phyloP scores from a whole-genome alignment of 352 stramenopile genomes.

The Phytophthora pisi region DNA sequence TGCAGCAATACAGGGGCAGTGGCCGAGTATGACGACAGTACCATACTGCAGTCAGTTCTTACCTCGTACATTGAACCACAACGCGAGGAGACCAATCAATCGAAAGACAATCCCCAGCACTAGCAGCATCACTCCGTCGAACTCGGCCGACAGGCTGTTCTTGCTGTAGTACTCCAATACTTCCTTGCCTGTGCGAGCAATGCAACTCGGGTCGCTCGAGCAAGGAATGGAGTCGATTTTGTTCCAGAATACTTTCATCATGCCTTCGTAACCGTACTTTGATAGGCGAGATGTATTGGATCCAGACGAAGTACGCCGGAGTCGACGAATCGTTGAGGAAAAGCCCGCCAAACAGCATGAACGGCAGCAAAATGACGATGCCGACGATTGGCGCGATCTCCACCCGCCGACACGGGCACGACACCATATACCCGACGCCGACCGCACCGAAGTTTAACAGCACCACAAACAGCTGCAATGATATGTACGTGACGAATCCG shows the following conservation, averaged over 20 bases:
- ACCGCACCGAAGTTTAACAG: conserved; percentile 39
- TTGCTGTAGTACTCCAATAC: conserved; percentile 58
- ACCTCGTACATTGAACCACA: background rate
- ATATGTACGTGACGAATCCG: conserved; percentile 41
- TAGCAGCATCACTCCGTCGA: conserved; percentile 39
- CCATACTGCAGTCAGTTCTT: background rate
- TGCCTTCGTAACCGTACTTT: conserved; percentile 52
- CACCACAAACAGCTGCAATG: conserved; percentile 43
- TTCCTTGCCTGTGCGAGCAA: conserved; percentile 31
- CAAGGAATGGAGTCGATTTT: conserved; percentile 46
- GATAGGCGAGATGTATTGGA: conserved; percentile 65
- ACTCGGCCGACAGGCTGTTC: conserved; percentile 23
- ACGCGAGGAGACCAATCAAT: background rate
- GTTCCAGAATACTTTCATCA: conserved; percentile 57
- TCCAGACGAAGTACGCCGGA: conserved; percentile 56
- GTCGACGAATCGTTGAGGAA: conserved; percentile 49
- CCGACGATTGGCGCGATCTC: conserved; percentile 49
- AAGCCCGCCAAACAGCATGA: conserved; percentile 55
- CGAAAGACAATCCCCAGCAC: conserved; percentile 44
- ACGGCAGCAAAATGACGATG: conserved; percentile 51
- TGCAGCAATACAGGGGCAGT: too few relatives aligned
- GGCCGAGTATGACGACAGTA: too few relatives aligned
- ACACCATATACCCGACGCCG: conserved; percentile 49
- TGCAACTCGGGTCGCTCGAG: conserved; percentile 28
- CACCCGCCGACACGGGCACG: conserved; percentile 33